Percentiles rank a stretch among this genome's conserved stretches.
phyloP scores from a whole-genome alignment of 2,329 filamentous ascomycete species.

The Arthrobotrys entomopaga region DNA sequence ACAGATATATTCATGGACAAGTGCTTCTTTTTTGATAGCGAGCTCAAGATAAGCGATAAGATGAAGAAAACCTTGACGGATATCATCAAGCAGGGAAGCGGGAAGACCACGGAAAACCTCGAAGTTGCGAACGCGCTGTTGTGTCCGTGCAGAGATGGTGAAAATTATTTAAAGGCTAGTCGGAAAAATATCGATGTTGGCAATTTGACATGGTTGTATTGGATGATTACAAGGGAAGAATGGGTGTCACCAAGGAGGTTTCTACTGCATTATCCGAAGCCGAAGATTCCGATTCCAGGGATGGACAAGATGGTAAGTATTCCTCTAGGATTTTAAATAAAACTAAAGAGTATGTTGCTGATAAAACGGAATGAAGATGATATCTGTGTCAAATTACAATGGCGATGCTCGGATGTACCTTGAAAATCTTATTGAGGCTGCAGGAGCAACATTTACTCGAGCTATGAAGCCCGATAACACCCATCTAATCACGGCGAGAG shows the following conservation, averaged over 20 bases:
- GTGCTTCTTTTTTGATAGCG: constrained; percentile 78
- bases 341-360: too few relatives aligned
- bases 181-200: constrained; percentile 83
- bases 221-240: constrained; percentile 84
- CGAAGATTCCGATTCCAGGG: constrained; percentile 78
- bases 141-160: constrained; percentile 84
- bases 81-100: constrained; percentile 77
- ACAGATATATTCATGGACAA: constrained; percentile 80
- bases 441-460: constrained; percentile 90
- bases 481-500: constrained; percentile 90
- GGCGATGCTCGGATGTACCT: constrained; percentile 93
- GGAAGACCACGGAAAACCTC: constrained; percentile 72
- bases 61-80: constrained; percentile 74
- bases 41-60: constrained; percentile 76
- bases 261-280: constrained; percentile 88
- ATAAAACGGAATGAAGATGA: constrained; percentile 66
- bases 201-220: constrained; percentile 92
- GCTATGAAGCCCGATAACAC: constrained; percentile 96
- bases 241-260: constrained; percentile 88
- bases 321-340: not conserved
- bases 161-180: constrained; percentile 80
- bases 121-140: constrained; percentile 82
- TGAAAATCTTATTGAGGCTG: constrained; percentile 85
- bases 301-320: constrained; percentile 69
- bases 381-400: constrained; percentile 95